A percentile compares a stretch with the other conserved stretches of the same genome.
Conservation (phyloP, 768 basidiomycete genomes). For the Rhodotorula toruloides region DNA sequence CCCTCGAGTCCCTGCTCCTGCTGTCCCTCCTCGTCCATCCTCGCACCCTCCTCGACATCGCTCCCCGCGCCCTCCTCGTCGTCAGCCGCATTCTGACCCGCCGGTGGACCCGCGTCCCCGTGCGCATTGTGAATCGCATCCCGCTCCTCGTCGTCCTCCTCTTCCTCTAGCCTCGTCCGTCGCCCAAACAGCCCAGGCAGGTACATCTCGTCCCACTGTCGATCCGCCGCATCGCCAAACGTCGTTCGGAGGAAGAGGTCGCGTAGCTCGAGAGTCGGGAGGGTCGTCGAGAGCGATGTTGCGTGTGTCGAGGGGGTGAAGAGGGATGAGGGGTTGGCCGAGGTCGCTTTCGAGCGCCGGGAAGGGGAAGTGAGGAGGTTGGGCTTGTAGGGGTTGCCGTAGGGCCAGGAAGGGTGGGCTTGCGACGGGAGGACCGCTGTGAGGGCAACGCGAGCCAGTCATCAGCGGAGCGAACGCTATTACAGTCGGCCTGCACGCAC, state of each 20-base stretch:
- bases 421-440: conserved; percentile 37
- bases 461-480: too few relatives aligned
- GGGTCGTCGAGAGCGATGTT: conserved; percentile 25
- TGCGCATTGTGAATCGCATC: conserved; percentile 13
- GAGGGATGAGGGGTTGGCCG: background rate
- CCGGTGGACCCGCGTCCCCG: conserved; percentile 28
- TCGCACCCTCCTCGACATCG: conserved; percentile 11
- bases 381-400: conserved; percentile 41
- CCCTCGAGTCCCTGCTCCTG: background rate
- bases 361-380: conserved; percentile 15
- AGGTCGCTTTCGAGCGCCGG: background rate
- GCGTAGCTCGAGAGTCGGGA: conserved; percentile 22
- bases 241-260: conserved; percentile 19
- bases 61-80: conserved; percentile 1
- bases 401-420: conserved; percentile 41
- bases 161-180: conserved; percentile 1
- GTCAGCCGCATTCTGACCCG: conserved; percentile 36
- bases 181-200: conserved; percentile 17
- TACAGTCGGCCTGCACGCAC: conserved; percentile 3
- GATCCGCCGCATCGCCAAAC: conserved; percentile 24
- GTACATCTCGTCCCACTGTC: conserved; percentile 19
- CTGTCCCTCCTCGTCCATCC: background rate
- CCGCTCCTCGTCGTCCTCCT: conserved; percentile 18
- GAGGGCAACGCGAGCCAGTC: background rate
- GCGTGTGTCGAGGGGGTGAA: conserved; percentile 15